Evolutionary conservation across 805 yeast genomes (phyloP).

Genomic region (Ogataea dorogensis): DNA sequence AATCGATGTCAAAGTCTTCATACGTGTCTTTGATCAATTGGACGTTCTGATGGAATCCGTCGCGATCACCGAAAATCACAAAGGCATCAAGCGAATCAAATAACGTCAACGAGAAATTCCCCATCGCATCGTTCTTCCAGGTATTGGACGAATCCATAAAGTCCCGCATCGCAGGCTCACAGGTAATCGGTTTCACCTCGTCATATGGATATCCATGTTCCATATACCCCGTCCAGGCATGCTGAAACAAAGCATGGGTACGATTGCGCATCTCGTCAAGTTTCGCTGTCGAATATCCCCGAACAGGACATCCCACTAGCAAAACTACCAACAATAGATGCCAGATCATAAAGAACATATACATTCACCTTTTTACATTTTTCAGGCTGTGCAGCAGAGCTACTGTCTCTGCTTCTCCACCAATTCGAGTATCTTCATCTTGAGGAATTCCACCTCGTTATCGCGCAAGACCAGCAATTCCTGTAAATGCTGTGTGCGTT

Average conservation of each 20-base stretch:
- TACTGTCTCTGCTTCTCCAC: neutral
- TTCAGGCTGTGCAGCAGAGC: slow-evolving; percentile 2
- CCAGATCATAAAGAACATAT: slow-evolving; percentile 1
- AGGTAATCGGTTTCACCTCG: slow-evolving; percentile 72
- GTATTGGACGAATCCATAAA: slow-evolving; percentile 49
- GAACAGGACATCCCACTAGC: neutral
- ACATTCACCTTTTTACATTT: neutral
- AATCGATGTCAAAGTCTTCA: slow-evolving; percentile 55
- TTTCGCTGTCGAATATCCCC: slow-evolving; percentile 2
- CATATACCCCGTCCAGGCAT: slow-evolving; percentile 73
- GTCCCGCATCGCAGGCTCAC: slow-evolving; percentile 69
- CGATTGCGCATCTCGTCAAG: slow-evolving; percentile 35
- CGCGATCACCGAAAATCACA: slow-evolving; percentile 66
- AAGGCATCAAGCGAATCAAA: slow-evolving; percentile 79
- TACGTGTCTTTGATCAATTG: slow-evolving; percentile 37
- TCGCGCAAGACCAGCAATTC: slow-evolving; percentile 13
- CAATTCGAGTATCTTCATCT: neutral
- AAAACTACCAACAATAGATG: neutral
- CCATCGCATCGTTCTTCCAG: slow-evolving; percentile 77
- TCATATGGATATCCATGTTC: slow-evolving; percentile 75
- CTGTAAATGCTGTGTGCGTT: slow-evolving; percentile 5
- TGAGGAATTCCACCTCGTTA: slow-evolving; percentile 8
- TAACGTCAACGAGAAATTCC: slow-evolving; percentile 76
- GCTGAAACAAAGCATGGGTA: slow-evolving; percentile 59
- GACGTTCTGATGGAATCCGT: slow-evolving; percentile 48